A percentile compares a stretch with the other conserved stretches of the same genome.
Evolutionary conservation across 441 rosid species (phyloP).

Genomic region (Eutrema salsugineum): DNA sequence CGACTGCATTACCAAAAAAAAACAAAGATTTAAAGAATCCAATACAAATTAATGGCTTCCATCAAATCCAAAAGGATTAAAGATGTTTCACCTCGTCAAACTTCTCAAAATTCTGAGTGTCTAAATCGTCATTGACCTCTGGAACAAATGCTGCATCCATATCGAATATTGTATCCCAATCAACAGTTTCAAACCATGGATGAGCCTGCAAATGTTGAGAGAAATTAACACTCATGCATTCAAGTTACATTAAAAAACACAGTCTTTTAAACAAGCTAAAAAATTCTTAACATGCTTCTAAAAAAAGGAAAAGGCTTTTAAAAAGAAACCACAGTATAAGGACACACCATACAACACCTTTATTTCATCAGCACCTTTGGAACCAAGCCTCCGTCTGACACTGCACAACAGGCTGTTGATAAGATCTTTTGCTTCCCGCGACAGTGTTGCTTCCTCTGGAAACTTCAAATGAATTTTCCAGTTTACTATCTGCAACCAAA

Average conservation of each 20-base stretch:
- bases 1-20: constrained; percentile 34
- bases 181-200: constrained; percentile 54
- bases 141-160: constrained; percentile 74
- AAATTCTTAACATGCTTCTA: not conserved
- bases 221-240: not conserved
- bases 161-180: constrained; percentile 60
- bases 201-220: constrained; percentile 48
- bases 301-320: not conserved
- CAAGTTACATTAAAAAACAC: too few species aligned
- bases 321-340: constrained; percentile 11
- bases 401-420: constrained; percentile 57
- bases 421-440: constrained; percentile 59
- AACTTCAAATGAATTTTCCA: constrained; percentile 75
- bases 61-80: not conserved
- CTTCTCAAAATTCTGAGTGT: constrained; percentile 72
- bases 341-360: constrained; percentile 57
- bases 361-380: constrained; percentile 65
- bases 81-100: constrained; percentile 54
- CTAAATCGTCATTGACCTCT: constrained; percentile 62
- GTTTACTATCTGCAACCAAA: constrained; percentile 54
- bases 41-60: not conserved
- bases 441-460: constrained; percentile 69
- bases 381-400: constrained; percentile 64
- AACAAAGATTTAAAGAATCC: not conserved
- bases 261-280: too few species aligned